Evolutionary conservation across 495 filamentous ascomycete species (phyloP).

Genomic region (Lindgomyces ingoldianus): DNA sequence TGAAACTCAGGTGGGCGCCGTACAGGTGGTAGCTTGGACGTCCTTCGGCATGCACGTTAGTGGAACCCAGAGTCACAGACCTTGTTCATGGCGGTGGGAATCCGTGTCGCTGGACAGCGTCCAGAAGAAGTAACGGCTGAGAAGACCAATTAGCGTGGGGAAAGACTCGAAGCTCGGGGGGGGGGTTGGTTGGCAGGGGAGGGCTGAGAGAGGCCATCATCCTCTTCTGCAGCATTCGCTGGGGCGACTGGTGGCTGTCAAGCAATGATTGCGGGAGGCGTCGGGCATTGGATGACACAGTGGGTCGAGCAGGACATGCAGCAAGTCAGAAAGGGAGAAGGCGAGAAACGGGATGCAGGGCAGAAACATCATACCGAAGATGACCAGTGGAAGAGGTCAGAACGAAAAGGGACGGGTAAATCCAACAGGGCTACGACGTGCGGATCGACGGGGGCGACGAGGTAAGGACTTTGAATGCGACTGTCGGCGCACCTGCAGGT

Average conservation of each 20-base stretch:
- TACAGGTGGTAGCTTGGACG: background rate
- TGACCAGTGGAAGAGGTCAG: conserved; percentile 3
- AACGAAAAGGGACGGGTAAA: conserved; percentile 20
- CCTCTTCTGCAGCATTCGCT: background rate
- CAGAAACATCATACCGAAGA: background rate
- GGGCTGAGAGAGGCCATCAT: background rate
- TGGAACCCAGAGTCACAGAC: background rate
- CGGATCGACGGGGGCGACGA: background rate
- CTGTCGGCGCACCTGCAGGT: background rate
- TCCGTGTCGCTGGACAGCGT: background rate
- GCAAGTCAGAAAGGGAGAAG: background rate
- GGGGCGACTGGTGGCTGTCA: background rate
- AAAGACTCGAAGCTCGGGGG: too few relatives aligned
- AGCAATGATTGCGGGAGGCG: background rate
- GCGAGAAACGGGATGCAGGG: conserved; percentile 3
- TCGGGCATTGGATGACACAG: background rate
- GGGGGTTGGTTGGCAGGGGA: background rate
- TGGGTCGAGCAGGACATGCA: conserved; percentile 1
- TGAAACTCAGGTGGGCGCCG: background rate
- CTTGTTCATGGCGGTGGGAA: background rate
- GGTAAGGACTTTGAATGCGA: too few relatives aligned
- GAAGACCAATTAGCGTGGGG: conserved; percentile 2
- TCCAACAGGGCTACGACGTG: background rate
- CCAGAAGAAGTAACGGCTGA: background rate
- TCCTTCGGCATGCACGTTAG: background rate